A percentile compares a stretch with the other conserved stretches of the same genome.
Evolutionary conservation across 2,329 filamentous ascomycete species (phyloP).

Genomic region (Fusarium equiseti): DNA sequence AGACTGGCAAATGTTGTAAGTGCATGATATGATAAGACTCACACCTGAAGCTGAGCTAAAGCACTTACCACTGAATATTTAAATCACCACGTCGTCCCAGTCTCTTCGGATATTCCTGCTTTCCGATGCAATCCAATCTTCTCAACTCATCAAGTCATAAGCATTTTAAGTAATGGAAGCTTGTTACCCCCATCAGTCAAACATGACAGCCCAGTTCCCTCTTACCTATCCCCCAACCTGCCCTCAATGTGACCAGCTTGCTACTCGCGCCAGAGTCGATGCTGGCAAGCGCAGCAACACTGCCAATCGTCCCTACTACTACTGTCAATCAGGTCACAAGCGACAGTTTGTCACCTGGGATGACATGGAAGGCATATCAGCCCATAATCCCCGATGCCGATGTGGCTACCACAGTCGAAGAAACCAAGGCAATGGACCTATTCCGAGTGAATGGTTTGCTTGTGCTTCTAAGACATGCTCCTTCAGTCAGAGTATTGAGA

Average conservation of each 20-base stretch:
- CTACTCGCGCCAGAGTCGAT: background rate
- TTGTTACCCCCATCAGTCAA: background rate
- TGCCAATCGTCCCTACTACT: background rate
- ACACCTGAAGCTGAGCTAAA: background rate
- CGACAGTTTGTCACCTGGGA: background rate
- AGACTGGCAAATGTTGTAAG: background rate
- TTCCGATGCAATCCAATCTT: accelerated
- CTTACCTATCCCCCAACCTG: background rate
- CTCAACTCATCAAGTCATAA: too few relatives aligned
- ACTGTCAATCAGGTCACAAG: background rate
- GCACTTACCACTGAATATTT: background rate
- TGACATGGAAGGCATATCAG: background rate
- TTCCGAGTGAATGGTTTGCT: background rate
- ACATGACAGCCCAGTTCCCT: background rate
- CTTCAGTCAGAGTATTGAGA: background rate
- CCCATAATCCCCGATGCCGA: background rate
- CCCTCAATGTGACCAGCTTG: background rate
- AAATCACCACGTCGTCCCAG: background rate
- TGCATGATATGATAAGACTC: background rate
- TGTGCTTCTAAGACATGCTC: background rate
- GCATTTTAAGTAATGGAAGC: too few relatives aligned
- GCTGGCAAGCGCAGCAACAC: background rate
- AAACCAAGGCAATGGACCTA: background rate
- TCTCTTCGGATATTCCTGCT: background rate
- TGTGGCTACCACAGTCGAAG: background rate